Evolutionary conservation across 352 stramenopile species (phyloP), one percentile per base, ranked within the genome.

Genomic region (Globisporangium ultimum): DNA sequence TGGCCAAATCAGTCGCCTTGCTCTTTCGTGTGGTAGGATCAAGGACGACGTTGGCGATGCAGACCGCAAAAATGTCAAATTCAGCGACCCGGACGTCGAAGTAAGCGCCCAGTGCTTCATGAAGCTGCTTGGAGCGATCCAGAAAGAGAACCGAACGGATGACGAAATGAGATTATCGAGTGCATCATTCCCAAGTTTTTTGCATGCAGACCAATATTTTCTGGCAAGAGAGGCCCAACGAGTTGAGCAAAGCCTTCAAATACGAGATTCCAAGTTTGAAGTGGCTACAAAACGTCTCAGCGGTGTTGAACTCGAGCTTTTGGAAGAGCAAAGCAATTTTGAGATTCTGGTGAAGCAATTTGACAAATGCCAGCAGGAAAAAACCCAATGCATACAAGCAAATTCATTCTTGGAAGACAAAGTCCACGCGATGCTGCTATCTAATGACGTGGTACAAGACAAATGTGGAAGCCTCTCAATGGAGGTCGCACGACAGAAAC

Each of bases 291-390:
- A 89, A 57, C 67, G 80, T 15, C 74, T 93, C 14, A 63, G 55
- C 28, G 77, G 77, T 1, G 80, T 90, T 7, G 79, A 91, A 48
- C 61, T 72, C 32, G 79, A 93, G 21, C 60, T 93, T 1, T 43
- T 89, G 0, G 78, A 90, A 0, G 83, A 92, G 38, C 80, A 92
- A 45, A 75, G 62, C 21, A 89, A 88, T 55, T 92, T 89, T 48
- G 69, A 75, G 4, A 60, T 90, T 11, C 57, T 92, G 12, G 80
- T 87, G 20, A 61, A 68, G 36, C 80, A 90, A 45, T 67, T 90
- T 14, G 80, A 90, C 42, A 68, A 76, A 62, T 32, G 64, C 2
- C 61, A 82, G 42, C 62, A 67, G 12, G 68, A 82, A 4, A 71
- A 71, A 54, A 14, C 21, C 41, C 45, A 58, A 10, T 32, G 14